Conservation (phyloP, 2,329 filamentous ascomycete genomes). For the Epichloe sylvatica region DNA sequence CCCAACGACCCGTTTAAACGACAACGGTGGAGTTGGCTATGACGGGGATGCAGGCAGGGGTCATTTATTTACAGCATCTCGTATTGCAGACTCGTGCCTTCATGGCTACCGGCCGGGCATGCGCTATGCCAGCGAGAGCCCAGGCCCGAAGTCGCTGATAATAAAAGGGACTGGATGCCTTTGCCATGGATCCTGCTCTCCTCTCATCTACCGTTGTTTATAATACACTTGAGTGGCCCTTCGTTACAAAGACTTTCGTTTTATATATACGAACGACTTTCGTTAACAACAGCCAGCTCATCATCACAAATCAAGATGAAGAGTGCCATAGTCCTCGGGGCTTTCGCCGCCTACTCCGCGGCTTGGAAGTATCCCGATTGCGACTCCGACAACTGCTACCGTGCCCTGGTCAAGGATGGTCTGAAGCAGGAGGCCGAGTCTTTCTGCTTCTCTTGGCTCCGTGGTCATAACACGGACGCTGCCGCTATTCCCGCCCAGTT, state of each 20-base stretch:
- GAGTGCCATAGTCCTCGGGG: conserved; percentile 17
- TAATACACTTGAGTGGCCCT: neutral
- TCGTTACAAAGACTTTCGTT: conserved; percentile 4
- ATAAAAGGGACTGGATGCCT: conserved; percentile 1
- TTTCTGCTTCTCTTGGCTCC: conserved; percentile 22
- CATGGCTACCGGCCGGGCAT: neutral
- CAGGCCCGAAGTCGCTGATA: neutral
- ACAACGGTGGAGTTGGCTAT: neutral
- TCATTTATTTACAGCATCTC: conserved; percentile 8
- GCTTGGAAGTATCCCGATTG: conserved; percentile 17
- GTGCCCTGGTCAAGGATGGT: conserved; percentile 20
- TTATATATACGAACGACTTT: conserved; percentile 10
- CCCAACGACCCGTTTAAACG: neutral
- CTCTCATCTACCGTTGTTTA: neutral
- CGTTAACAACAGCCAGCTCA: conserved; percentile 5
- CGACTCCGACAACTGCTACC: conserved; percentile 22
- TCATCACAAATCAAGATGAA: conserved; percentile 18
- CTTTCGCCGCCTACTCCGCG: conserved; percentile 17
- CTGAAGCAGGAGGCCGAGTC: conserved; percentile 15
- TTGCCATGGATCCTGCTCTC: no score
- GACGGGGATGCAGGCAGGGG: conserved; percentile 6
- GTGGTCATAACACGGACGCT: conserved; percentile 14
- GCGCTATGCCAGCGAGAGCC: neutral
- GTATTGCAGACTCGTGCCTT: conserved; percentile 4
- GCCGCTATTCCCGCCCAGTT: conserved; percentile 18